Percentiles rank a stretch among this genome's conserved stretches.
phyloP scores from a whole-genome alignment of 2,329 filamentous ascomycete species.

The Pseudopyricularia cyperi region DNA sequence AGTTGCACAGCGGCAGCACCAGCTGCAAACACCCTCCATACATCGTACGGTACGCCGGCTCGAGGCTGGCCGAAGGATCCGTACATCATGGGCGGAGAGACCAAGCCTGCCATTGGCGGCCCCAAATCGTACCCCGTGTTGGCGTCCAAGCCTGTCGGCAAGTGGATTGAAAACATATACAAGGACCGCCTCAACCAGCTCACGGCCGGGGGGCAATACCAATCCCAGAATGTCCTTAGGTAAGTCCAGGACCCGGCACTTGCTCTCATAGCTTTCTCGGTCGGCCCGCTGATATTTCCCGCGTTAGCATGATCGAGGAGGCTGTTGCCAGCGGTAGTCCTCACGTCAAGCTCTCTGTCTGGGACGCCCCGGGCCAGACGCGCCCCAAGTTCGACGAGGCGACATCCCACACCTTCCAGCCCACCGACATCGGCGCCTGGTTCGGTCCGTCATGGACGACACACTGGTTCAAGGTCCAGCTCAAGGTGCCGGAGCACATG shows the following conservation, averaged over 20 bases:
- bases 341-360: slow-evolving; percentile 8
- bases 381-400: slow-evolving; percentile 6
- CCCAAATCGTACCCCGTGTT: slow-evolving; percentile 9
- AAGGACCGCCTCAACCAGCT: slow-evolving; percentile 11
- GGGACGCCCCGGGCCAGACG: slow-evolving; percentile 7
- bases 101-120: slow-evolving; percentile 3
- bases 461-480: slow-evolving; percentile 54
- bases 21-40: background rate
- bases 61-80: background rate
- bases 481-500: slow-evolving; percentile 43
- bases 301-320: slow-evolving; percentile 56
- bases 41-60: background rate
- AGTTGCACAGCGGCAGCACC: background rate
- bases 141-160: slow-evolving; percentile 11
- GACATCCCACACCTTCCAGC: slow-evolving; percentile 5
- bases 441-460: slow-evolving; percentile 62
- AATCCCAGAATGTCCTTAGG: slow-evolving; percentile 12
- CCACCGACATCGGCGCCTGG: slow-evolving; percentile 36
- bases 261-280: background rate
- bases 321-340: slow-evolving; percentile 48
- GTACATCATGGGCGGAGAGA: slow-evolving; percentile 11
- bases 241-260: slow-evolving; percentile 4
- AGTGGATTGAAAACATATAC: slow-evolving; percentile 12
- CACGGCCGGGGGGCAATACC: slow-evolving; percentile 10
- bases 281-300: background rate